phyloP scores from a whole-genome alignment of 306 rosid species.

The Citrullus amarus region DNA sequence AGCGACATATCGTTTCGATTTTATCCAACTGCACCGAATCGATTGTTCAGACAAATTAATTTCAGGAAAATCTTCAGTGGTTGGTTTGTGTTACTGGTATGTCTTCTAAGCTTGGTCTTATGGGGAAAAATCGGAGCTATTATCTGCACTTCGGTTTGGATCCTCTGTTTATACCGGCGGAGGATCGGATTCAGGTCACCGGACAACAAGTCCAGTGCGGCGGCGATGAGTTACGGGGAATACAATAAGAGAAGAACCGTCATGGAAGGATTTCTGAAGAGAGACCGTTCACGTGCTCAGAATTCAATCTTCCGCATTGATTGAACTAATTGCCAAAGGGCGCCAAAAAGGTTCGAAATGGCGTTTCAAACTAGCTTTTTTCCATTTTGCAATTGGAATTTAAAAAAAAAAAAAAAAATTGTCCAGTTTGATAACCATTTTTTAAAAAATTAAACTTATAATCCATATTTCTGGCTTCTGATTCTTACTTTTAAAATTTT shows the following conservation, averaged over 20 bases:
- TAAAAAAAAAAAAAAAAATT: too few species aligned
- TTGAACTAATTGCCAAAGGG: neutral
- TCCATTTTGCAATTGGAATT: neutral
- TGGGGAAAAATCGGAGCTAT: neutral
- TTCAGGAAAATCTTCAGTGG: neutral
- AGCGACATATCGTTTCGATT: neutral
- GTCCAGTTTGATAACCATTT: too few species aligned
- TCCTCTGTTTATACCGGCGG: neutral
- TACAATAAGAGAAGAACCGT: neutral
- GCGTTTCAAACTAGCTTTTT: neutral
- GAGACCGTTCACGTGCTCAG: neutral
- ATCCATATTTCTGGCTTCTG: too few species aligned
- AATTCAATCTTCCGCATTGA: neutral
- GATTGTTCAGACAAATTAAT: neutral
- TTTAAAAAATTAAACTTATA: too few species aligned
- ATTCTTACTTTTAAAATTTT: too few species aligned
- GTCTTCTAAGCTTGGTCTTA: neutral
- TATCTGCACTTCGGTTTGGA: neutral
- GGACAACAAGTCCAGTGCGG: neutral
- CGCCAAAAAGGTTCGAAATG: neutral
- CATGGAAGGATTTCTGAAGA: neutral
- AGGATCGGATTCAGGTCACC: neutral
- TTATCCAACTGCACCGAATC: neutral
- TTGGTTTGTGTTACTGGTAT: neutral
- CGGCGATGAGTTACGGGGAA: neutral